These are phyloP conservation scores for Boletus edulis DNA, from an alignment of 768 basidiomycete genomes.

Conservation along the genomic window DNA sequence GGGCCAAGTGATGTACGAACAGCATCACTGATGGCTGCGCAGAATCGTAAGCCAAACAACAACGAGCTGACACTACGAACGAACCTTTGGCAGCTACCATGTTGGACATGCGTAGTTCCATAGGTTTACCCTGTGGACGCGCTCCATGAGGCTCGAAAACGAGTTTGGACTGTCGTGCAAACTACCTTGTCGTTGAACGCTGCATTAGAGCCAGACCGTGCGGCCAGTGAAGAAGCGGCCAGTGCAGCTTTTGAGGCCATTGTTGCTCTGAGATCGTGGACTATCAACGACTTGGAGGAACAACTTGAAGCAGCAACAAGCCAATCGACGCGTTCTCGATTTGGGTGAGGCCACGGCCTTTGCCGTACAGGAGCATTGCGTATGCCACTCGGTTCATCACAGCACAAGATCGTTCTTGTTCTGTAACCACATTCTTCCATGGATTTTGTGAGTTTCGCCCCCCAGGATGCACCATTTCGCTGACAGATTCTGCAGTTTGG, in stretches of 20 bases:
- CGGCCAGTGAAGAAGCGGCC: slow-evolving; percentile 24
- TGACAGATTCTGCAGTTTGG: slow-evolving; percentile 34
- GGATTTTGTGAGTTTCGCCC: slow-evolving; percentile 36
- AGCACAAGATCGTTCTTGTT: slow-evolving; percentile 11
- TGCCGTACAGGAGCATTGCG: slow-evolving; percentile 31
- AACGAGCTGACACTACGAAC: slow-evolving; percentile 6
- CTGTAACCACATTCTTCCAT: slow-evolving; percentile 28
- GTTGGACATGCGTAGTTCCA: slow-evolving; percentile 96
- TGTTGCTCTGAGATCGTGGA: slow-evolving; percentile 10
- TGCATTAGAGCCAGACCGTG: slow-evolving; percentile 58
- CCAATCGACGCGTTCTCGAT: slow-evolving; percentile 27
- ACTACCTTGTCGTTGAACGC: slow-evolving; percentile 85
- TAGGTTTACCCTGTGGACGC: slow-evolving; percentile 82
- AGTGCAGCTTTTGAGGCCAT: slow-evolving; percentile 29
- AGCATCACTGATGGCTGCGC: slow-evolving; percentile 90
- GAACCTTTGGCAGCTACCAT: slow-evolving; percentile 97
- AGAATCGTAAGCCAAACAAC: slow-evolving; percentile 5
- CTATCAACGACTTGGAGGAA: slow-evolving; percentile 7
- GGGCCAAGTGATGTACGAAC: slow-evolving; percentile 96
- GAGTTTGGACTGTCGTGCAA: background rate
- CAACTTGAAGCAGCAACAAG: background rate
- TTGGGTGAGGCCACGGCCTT: slow-evolving; percentile 24
- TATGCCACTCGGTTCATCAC: slow-evolving; percentile 11
- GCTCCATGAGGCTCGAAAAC: slow-evolving; percentile 19
- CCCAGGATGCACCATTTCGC: background rate